Evolutionary conservation across 768 basidiomycete species (phyloP), one percentile per base, ranked within the genome.

Genomic region (Suillus tomentosus): DNA sequence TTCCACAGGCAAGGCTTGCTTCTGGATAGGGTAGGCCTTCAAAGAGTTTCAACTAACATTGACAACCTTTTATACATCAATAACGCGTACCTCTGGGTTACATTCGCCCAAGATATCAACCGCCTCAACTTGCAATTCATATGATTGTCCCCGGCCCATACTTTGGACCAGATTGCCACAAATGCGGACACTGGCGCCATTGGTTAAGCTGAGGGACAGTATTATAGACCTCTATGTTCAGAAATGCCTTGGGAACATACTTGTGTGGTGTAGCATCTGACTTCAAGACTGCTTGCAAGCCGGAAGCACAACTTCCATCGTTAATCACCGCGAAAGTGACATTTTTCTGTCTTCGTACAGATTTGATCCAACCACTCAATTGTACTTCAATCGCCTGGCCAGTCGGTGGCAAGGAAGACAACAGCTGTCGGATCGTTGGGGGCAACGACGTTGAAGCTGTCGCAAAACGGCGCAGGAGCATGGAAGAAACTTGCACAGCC

Each of bases 21-120:
- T 98, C 76, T 96, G 96, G 60, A 97, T 94, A 0, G 95, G 95
- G 75, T 96, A 98, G 54, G 77, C 78, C 95, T 95, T 53, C 69
- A 72, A 42, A 42, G 6, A 58, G 11, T 58, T 42, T 76, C 69
- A 37, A 70, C 27, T 27, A 27, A 27, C 27, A 27, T 69, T 8
- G 73, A 60, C 54, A 36, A 17, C n/a, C 22, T 24, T 39, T 62
- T 57, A 51, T 27, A 31, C 42, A 62, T 34, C 72, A 10, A 15
- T n/a, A 40, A 15, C 13, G 47, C 2, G 13, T 50, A 88, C 87
- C 67, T 84, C 83, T n/a, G 84, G 79, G 67, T 87, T 79, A 68
- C 85, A 89, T 45, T 73, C 77, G n/a, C 88, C 88, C 2, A 87
- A 70, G 10, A 86, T 74, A 17, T 81, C 76, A 11, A 85, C 72